Evolutionary conservation across 2,329 filamentous ascomycete species (phyloP), one percentile per base, ranked within the genome.

Genomic region (Immersiporthe knoxdaviesiana): DNA sequence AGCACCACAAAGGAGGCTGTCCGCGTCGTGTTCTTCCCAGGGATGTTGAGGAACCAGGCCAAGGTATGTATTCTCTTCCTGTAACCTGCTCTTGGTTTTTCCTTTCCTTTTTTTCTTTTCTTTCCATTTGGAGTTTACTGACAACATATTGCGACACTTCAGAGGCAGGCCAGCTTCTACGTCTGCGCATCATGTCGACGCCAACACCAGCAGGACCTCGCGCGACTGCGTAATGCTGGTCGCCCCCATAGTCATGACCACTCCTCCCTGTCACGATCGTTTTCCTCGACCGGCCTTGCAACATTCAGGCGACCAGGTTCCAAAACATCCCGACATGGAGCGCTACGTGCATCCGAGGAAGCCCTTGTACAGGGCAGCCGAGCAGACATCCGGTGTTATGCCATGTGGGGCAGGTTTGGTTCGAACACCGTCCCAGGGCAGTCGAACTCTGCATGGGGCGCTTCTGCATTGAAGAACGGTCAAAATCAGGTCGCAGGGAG

Each of bases 181-280:
- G 76, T 83, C 64, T 83, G 81, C 78, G 75, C 78, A 63, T 74
- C 77, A 73, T 83, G 81, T 74, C 79, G 77, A 70, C 76, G 77
- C 66, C 77, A 78, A 69, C 47, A 69, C 61, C 64, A 60, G 44
- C 62, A 69, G 37, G 59, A 65, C 65, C 44, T 67, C 61, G 44
- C 67, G 47, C 67, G 65, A 65, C 35, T 56, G 21, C 61, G 65
- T 62, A 35, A 68, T 56, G 44, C 27, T 32, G 18, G 64, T 52
- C 61, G 56, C 56, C 52, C 56, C 41, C 24, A 32, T 37, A 35
- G 14, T 14, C 37, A 41, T 30, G 37, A 24, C 30, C n/a, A 27
- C 5, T n/a, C 59, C 4, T 27, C 63, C 24, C 8, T 50, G 5
- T 64, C 60, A 6, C 69, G 63, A 63, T 50, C 67, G 2, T 41